Conservation (phyloP, 345 rosid genomes). For the Aquilaria sinensis region DNA sequence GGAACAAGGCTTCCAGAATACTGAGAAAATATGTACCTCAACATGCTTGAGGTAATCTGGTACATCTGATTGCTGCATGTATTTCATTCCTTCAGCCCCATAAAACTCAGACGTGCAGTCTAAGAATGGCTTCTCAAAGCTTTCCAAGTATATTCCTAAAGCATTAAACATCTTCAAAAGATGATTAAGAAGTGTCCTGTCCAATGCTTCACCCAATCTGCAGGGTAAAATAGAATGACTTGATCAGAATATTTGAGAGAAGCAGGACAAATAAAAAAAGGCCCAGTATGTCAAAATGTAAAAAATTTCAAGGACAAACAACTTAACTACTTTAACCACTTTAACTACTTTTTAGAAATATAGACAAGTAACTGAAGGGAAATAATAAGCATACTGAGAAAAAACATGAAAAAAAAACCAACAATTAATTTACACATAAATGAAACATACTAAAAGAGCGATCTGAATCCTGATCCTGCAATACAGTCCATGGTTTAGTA, state of each 20-base stretch:
- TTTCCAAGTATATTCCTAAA: constrained; percentile 87
- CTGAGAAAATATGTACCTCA: constrained; percentile 45
- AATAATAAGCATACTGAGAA: no score
- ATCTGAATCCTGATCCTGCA: no score
- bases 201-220: constrained; percentile 93
- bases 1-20: constrained; percentile 5
- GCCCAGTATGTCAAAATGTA: no score
- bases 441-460: no score
- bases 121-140: constrained; percentile 92
- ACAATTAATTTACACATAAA: no score
- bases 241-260: neutral
- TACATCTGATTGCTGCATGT: constrained; percentile 96
- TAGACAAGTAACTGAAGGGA: no score
- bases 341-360: no score
- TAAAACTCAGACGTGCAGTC: constrained; percentile 93
- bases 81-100: constrained; percentile 96
- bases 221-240: constrained; percentile 18
- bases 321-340: no score
- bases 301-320: no score
- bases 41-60: constrained; percentile 98
- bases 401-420: no score
- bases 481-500: no score
- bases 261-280: no score
- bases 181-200: constrained; percentile 82
- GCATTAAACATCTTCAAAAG: constrained; percentile 98